Percentiles rank a stretch among this genome's conserved stretches.
phyloP scores from a whole-genome alignment of 495 filamentous ascomycete species.

The Neurospora hispaniola region DNA sequence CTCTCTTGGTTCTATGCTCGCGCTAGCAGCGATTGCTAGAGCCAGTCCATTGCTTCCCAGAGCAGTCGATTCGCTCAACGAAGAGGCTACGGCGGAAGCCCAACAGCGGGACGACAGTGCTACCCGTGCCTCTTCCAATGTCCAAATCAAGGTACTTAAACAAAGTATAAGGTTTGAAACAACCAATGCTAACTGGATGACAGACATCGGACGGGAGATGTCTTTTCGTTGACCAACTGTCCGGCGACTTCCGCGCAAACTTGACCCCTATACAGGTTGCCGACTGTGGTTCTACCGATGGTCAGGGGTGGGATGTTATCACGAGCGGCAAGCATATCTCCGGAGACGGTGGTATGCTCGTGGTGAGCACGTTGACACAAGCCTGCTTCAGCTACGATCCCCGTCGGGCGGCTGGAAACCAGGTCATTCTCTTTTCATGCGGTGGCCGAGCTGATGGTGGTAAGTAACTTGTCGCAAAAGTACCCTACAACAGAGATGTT shows the following conservation, averaged over 20 bases:
- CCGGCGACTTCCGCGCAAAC: constrained; percentile 47
- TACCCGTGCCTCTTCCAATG: constrained; percentile 36
- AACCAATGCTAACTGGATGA: background rate
- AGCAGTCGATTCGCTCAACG: constrained; percentile 31
- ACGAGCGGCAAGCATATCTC: constrained; percentile 41
- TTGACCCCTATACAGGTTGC: constrained; percentile 42
- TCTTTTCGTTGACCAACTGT: constrained; percentile 42
- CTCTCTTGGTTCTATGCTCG: constrained; percentile 16
- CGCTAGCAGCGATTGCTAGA: constrained; percentile 14
- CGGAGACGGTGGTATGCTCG: constrained; percentile 30
- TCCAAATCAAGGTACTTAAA: constrained; percentile 34
- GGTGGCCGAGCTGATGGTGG: constrained; percentile 45
- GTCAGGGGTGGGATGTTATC: constrained; percentile 45
- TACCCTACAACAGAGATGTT: background rate
- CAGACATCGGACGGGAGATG: constrained; percentile 43
- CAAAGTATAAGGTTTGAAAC: background rate
- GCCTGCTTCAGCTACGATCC: constrained; percentile 47
- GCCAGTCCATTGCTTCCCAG: constrained; percentile 20
- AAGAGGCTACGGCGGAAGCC: constrained; percentile 40
- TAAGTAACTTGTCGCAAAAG: background rate
- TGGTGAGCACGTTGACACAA: constrained; percentile 45
- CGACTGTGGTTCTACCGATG: constrained; percentile 36
- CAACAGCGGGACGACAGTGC: constrained; percentile 38
- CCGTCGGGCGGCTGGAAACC: constrained; percentile 34
- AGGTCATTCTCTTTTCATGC: constrained; percentile 43